Percentiles rank a stretch among this genome's conserved stretches.
Conservation (phyloP, 345 rosid species). For the Microthlaspi erraticum region DNA sequence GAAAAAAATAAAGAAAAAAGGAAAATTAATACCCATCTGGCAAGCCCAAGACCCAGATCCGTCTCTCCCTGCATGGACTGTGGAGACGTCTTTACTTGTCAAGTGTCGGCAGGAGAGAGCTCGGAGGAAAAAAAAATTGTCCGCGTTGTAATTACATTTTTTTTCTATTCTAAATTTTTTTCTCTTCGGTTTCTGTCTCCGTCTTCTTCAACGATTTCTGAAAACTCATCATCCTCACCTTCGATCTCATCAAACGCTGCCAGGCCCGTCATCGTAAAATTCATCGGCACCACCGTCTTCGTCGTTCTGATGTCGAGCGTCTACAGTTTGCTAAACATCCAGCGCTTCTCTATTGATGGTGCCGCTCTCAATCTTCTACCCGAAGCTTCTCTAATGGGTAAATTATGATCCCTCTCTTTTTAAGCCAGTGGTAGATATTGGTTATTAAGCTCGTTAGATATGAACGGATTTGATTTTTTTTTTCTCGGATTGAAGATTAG, state of each 20-base stretch:
- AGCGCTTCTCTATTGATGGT: constrained; percentile 55
- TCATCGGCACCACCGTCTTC: constrained; percentile 66
- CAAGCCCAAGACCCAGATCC: too few species aligned
- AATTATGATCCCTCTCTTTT: background rate
- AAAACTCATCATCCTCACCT: constrained; percentile 64
- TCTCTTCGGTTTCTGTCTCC: too few species aligned
- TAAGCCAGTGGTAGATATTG: background rate
- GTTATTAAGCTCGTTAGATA: background rate
- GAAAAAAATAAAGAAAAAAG: too few species aligned
- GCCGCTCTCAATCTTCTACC: constrained; percentile 75
- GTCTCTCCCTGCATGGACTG: too few species aligned
- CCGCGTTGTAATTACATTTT: too few species aligned
- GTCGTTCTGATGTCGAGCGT: constrained; percentile 65
- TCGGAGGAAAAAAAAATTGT: too few species aligned
- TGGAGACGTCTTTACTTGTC: too few species aligned
- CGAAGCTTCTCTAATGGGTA: constrained; percentile 92
- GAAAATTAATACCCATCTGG: too few species aligned
- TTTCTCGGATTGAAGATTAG: background rate
- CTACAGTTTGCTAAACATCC: constrained; percentile 63
- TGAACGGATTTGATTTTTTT: background rate
- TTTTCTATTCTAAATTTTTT: too few species aligned
- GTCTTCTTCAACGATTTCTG: too few species aligned
- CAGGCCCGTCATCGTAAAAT: constrained; percentile 76
- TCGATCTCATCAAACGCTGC: constrained; percentile 84
- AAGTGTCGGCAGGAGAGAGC: too few species aligned